Evolutionary conservation across 768 basidiomycete species (phyloP).

Genomic region (Tephrocybe sp.): DNA sequence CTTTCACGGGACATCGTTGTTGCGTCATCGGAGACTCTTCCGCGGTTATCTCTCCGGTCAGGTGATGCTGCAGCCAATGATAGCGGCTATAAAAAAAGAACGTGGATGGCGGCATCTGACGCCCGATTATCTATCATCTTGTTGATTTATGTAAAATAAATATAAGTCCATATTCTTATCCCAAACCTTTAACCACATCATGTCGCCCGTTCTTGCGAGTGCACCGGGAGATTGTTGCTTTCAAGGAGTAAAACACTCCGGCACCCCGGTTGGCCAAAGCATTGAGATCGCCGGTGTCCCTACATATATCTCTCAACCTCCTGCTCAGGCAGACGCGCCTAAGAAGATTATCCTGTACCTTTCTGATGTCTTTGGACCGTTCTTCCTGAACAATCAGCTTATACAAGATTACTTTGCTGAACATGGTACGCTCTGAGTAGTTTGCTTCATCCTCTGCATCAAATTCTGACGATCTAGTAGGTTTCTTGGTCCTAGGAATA

Average conservation of each 20-base stretch:
- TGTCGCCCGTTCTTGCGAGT: conserved; percentile 37
- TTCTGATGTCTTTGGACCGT: conserved; percentile 59
- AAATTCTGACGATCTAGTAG: conserved; percentile 25
- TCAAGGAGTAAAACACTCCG: conserved; percentile 50
- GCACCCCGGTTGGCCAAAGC: conserved; percentile 43
- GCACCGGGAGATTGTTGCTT: conserved; percentile 55
- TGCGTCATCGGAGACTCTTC: too few species aligned
- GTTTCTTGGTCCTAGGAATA: conserved; percentile 56
- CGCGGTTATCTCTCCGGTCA: too few species aligned
- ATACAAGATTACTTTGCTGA: conserved; percentile 66
- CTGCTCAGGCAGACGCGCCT: conserved; percentile 14
- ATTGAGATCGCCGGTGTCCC: conserved; percentile 41
- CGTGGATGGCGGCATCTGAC: too few species aligned
- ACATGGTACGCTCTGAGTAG: conserved; percentile 39
- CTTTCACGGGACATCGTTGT: too few species aligned
- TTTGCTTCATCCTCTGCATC: background rate
- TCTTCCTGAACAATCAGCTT: conserved; percentile 57
- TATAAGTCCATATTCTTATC: too few species aligned
- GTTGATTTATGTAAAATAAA: too few species aligned
- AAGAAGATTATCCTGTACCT: conserved; percentile 58
- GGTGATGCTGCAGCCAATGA: too few species aligned
- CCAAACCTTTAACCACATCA: too few species aligned
- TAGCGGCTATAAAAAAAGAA: too few species aligned
- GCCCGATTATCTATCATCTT: too few species aligned
- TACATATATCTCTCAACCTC: conserved; percentile 51